Percentiles rank a stretch among this genome's conserved stretches.
These are phyloP conservation scores for Vanilla planifolia DNA, from an alignment of 106 monocot species.

Conservation along the genomic window DNA sequence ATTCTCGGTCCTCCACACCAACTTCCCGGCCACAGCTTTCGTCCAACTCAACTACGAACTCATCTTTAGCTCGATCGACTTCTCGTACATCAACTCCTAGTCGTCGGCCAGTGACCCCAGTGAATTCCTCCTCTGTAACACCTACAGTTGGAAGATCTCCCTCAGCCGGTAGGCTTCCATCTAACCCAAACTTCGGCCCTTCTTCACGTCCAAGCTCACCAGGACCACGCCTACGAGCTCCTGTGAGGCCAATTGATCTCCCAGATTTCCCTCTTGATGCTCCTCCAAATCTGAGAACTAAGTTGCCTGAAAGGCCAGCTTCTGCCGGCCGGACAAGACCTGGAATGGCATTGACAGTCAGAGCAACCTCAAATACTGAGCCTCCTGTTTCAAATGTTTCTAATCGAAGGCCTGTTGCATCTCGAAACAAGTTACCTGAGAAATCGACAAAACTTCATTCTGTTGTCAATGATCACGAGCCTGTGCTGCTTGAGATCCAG, in stretches of 20 bases:
- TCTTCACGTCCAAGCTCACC: constrained; percentile 70
- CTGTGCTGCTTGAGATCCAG: constrained; percentile 22
- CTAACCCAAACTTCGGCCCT: constrained; percentile 20
- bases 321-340: constrained; percentile 70
- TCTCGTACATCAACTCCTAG: constrained; percentile 69
- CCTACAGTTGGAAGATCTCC: constrained; percentile 22
- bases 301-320: constrained; percentile 66
- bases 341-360: constrained; percentile 37
- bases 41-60: constrained; percentile 19
- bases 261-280: constrained; percentile 63
- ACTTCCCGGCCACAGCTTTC: constrained; percentile 11
- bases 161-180: constrained; percentile 39
- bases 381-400: constrained; percentile 18
- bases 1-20: constrained; percentile 18
- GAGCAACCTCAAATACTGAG: constrained; percentile 45
- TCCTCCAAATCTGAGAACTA: constrained; percentile 84
- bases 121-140: constrained; percentile 12
- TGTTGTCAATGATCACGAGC: constrained; percentile 40
- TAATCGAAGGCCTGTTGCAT: constrained; percentile 33
- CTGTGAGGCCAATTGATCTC: constrained; percentile 48
- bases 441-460: constrained; percentile 12
- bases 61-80: constrained; percentile 19
- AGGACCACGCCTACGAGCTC: constrained; percentile 35
- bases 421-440: constrained; percentile 63
- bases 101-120: constrained; percentile 25